A percentile compares a stretch with the other conserved stretches of the same genome.
Evolutionary conservation across 2,329 filamentous ascomycete genomes (phyloP).

Genomic region (Ascochyta rabiei): DNA sequence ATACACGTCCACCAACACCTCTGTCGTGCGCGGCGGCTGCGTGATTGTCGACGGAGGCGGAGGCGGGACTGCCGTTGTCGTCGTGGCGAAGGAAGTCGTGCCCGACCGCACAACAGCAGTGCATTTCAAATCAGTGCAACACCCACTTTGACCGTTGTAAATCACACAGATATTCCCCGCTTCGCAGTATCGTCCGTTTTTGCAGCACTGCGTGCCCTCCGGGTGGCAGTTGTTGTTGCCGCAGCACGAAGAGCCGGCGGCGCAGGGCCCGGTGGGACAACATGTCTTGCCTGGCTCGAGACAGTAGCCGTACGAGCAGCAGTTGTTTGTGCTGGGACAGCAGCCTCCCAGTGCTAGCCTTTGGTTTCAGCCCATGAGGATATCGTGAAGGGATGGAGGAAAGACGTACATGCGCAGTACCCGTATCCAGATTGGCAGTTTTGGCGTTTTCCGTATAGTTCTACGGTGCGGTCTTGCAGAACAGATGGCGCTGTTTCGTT

Average conservation of each 20-base stretch:
- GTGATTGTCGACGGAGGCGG: conserved; percentile 10
- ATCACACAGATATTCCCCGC: conserved; percentile 23
- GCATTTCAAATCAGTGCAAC: conserved; percentile 26
- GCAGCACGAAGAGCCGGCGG: conserved; percentile 17
- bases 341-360: conserved; percentile 17
- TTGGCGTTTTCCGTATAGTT: conserved; percentile 13
- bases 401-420: conserved; percentile 20
- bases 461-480: conserved; percentile 18
- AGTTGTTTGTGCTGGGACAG: conserved; percentile 15
- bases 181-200: conserved; percentile 20
- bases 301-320: conserved; percentile 25
- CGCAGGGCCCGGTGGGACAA: conserved; percentile 20
- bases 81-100: conserved; percentile 14
- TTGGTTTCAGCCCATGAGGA: background rate
- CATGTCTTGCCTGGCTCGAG: conserved; percentile 22
- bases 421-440: conserved; percentile 21
- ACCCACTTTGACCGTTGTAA: conserved; percentile 15
- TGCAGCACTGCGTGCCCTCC: conserved; percentile 17
- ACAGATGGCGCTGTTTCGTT: conserved; percentile 10
- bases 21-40: conserved; percentile 12
- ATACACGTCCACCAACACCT: conserved; percentile 7
- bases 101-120: conserved; percentile 22
- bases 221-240: conserved; percentile 19
- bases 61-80: background rate
- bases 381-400: background rate